These are phyloP conservation scores for Stentor coeruleus DNA, from an alignment of 73 alveolate genomes.

Conservation along the genomic window DNA sequence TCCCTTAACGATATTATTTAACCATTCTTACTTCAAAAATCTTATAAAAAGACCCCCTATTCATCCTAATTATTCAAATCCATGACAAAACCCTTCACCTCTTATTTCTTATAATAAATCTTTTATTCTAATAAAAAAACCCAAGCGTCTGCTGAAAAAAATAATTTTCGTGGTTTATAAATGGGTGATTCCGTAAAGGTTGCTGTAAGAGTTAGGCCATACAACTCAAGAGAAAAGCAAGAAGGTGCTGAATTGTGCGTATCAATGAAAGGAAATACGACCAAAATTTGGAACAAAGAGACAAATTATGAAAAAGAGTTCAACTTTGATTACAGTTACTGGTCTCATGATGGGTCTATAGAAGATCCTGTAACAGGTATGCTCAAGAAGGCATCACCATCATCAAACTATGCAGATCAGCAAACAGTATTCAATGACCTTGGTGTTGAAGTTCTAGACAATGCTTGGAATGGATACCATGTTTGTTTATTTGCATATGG, in stretches of 20 bases:
- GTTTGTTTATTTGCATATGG: constrained; percentile 99
- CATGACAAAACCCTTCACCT: too few species aligned
- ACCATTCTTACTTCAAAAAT: too few species aligned
- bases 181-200: constrained; percentile 62
- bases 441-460: constrained; percentile 68
- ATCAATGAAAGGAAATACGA: constrained; percentile 64
- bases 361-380: constrained; percentile 31
- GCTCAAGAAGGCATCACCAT: constrained; percentile 18
- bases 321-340: constrained; percentile 95
- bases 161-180: neutral
- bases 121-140: too few species aligned
- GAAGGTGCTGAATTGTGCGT: constrained; percentile 70
- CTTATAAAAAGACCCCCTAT: too few species aligned
- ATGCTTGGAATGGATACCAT: constrained; percentile 98
- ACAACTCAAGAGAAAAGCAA: constrained; percentile 83
- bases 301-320: constrained; percentile 62
- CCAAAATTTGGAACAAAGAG: constrained; percentile 22
- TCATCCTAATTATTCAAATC: too few species aligned
- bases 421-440: constrained; percentile 83
- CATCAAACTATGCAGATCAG: constrained; percentile 91
- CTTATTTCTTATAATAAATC: too few species aligned
- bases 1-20: too few species aligned
- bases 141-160: too few species aligned
- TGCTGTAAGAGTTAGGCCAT: constrained; percentile 98
- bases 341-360: constrained; percentile 98